These are phyloP conservation scores for Adansonia gregorii DNA, from an alignment of 441 rosid species.

Conservation along the genomic window DNA sequence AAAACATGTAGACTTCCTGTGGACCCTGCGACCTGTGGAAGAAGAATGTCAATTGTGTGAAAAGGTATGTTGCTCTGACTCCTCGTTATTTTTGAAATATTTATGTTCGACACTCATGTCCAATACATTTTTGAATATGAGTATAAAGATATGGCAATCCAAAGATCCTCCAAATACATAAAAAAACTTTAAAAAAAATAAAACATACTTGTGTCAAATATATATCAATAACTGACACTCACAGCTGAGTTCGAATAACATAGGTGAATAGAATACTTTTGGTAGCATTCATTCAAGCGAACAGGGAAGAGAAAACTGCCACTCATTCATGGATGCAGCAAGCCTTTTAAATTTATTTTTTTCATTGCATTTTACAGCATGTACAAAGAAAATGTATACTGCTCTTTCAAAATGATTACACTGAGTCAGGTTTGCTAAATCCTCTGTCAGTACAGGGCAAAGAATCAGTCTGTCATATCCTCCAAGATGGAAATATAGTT, in stretches of 20 bases:
- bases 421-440: not conserved
- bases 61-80: too few relatives aligned
- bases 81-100: too few relatives aligned
- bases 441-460: not conserved
- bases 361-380: conserved; percentile 2
- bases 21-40: not conserved
- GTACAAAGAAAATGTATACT: not conserved
- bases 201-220: too few relatives aligned
- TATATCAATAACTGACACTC: too few relatives aligned
- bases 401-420: conserved; percentile 18
- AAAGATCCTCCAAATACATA: too few relatives aligned
- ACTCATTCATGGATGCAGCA: not conserved
- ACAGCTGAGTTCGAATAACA: too few relatives aligned
- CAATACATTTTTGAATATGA: too few relatives aligned
- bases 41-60: not conserved
- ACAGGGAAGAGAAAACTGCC: not conserved
- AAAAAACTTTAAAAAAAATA: too few relatives aligned
- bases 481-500: conserved; percentile 3
- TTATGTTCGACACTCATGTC: too few relatives aligned
- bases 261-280: not conserved
- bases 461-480: not conserved
- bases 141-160: too few relatives aligned
- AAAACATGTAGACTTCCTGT: not conserved
- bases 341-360: conserved; percentile 4
- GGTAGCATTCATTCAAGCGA: not conserved